phyloP scores from a whole-genome alignment of 305 asterid species.

The Solanum hybrid region DNA sequence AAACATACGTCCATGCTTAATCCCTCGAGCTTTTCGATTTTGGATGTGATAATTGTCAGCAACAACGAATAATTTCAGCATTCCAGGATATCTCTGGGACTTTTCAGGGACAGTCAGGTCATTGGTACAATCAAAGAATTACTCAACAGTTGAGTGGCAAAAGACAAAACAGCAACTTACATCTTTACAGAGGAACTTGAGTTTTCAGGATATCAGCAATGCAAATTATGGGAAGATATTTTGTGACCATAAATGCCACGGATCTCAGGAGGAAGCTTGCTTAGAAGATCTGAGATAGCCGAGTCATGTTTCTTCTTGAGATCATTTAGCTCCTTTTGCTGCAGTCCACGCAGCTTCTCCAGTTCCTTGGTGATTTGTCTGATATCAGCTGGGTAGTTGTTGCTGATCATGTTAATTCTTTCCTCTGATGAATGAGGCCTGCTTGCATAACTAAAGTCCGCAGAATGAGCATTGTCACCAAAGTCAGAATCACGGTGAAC shows the following conservation, averaged over 20 bases:
- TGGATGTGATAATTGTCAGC: not conserved
- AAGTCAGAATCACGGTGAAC: constrained; percentile 8
- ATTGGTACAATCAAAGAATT: constrained; percentile 20
- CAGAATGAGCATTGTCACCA: constrained; percentile 13
- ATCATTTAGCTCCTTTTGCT: constrained; percentile 60
- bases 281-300: constrained; percentile 42
- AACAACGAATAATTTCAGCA: not conserved
- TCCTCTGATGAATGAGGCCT: constrained; percentile 22
- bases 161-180: constrained; percentile 23
- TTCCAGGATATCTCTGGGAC: constrained; percentile 10
- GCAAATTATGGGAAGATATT: constrained; percentile 25
- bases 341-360: constrained; percentile 51
- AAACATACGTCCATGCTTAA: not conserved
- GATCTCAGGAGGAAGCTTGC: constrained; percentile 51
- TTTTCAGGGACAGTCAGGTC: constrained; percentile 18
- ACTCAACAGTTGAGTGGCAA: not conserved
- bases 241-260: constrained; percentile 38
- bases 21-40: not conserved
- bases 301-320: constrained; percentile 63
- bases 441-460: constrained; percentile 7
- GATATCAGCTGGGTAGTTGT: constrained; percentile 26
- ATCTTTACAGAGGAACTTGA: constrained; percentile 20
- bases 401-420: constrained; percentile 7
- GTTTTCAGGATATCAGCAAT: constrained; percentile 13
- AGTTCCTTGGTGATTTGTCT: constrained; percentile 39